Conservation (phyloP, 306 rosid species). For the Dicorynia guianensis region DNA sequence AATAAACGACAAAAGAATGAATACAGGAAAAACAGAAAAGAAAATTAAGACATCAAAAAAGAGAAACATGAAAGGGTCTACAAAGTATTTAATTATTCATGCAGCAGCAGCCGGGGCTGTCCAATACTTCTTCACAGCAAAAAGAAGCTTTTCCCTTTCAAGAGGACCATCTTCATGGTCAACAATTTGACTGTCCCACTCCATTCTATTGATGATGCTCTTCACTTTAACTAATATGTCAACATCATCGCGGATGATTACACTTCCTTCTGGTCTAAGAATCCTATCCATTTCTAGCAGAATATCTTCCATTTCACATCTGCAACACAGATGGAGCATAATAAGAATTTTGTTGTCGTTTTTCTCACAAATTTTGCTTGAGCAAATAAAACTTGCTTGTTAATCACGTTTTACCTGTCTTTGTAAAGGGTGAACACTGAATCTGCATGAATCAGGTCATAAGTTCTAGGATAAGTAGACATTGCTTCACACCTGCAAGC, state of each 20-base stretch:
- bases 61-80: not conserved
- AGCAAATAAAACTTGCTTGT: not conserved
- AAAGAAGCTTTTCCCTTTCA: slow-evolving; percentile 65
- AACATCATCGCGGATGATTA: slow-evolving; percentile 77
- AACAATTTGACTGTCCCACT: slow-evolving; percentile 82
- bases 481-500: slow-evolving; percentile 88
- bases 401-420: slow-evolving; percentile 52
- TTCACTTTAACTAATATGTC: slow-evolving; percentile 66
- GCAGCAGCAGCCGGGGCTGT: slow-evolving; percentile 61
- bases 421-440: slow-evolving; percentile 73
- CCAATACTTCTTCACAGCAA: slow-evolving; percentile 86
- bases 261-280: slow-evolving; percentile 85
- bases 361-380: not conserved
- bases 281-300: slow-evolving; percentile 84
- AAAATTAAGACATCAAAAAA: slow-evolving; percentile 23
- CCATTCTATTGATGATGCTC: slow-evolving; percentile 55
- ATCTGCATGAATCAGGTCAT: slow-evolving; percentile 85
- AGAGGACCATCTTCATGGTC: slow-evolving; percentile 87
- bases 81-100: slow-evolving; percentile 26
- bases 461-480: slow-evolving; percentile 94
- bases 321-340: slow-evolving; percentile 31
- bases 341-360: slow-evolving; percentile 3
- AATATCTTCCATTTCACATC: slow-evolving; percentile 83
- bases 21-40: not conserved
- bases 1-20: not conserved